phyloP scores from a whole-genome alignment of 1,284 basidiomycete genomes.

The Cerioporus squamosus region DNA sequence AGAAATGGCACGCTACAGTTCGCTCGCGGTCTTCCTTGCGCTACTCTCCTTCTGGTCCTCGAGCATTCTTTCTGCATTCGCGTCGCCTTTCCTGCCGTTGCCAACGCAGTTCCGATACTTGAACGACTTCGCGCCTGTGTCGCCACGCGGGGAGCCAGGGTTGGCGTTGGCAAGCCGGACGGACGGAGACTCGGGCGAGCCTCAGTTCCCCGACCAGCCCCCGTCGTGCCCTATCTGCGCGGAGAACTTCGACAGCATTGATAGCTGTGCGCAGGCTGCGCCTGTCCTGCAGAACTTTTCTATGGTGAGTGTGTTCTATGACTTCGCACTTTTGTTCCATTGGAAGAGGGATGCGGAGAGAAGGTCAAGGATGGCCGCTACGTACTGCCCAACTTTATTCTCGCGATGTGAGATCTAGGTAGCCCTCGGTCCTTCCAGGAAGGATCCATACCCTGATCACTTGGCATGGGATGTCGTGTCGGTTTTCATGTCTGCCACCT shows the following conservation, averaged over 20 bases:
- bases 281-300: constrained; percentile 63
- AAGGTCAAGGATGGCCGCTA: too few species aligned
- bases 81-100: constrained; percentile 14
- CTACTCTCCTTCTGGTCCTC: constrained; percentile 12
- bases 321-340: background rate
- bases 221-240: constrained; percentile 59
- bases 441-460: too few species aligned
- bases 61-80: constrained; percentile 10
- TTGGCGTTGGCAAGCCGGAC: constrained; percentile 7
- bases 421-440: too few species aligned
- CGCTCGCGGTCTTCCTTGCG: constrained; percentile 12
- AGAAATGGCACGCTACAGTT: constrained; percentile 13
- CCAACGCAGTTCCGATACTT: constrained; percentile 5
- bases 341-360: background rate
- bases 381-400: too few species aligned
- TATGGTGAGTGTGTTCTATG: constrained; percentile 41
- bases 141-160: background rate
- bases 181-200: constrained; percentile 28
- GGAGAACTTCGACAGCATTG: constrained; percentile 54
- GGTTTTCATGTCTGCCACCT: background rate
- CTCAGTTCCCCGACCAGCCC: constrained; percentile 53
- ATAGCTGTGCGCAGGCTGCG: constrained; percentile 58
- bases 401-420: too few species aligned
- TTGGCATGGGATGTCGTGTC: too few species aligned
- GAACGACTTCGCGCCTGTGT: background rate